These are phyloP conservation scores for Kalaharituber pfeilii DNA, from an alignment of 2,329 filamentous ascomycete species.

Conservation along the genomic window DNA sequence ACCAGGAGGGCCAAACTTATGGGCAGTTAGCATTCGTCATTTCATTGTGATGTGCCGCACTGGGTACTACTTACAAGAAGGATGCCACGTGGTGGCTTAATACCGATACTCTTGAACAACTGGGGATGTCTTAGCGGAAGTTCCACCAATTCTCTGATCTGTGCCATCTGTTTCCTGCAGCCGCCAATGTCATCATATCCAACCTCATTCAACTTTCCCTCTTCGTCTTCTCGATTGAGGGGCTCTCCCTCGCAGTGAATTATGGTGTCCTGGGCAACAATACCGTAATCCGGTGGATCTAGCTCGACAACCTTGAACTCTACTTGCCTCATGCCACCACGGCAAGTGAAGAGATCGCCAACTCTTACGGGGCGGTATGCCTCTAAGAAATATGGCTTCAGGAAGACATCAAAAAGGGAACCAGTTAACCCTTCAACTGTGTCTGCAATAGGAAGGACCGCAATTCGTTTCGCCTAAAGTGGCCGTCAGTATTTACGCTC, in stretches of 20 bases:
- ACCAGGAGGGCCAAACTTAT: conserved; percentile 70
- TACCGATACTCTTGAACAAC: conserved; percentile 99
- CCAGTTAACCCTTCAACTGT: conserved; percentile 95
- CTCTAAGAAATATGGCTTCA: conserved; percentile 98
- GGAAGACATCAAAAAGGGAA: conserved; percentile 96
- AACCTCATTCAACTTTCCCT: conserved; percentile 97
- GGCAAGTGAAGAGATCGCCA: conserved; percentile 92
- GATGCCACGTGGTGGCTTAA: conserved; percentile 97
- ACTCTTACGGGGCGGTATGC: conserved; percentile 94
- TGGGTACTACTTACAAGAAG: conserved; percentile 44
- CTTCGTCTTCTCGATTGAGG: conserved; percentile 95
- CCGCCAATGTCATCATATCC: conserved; percentile 99
- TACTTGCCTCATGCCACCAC: conserved; percentile 96
- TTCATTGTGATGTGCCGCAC: background rate
- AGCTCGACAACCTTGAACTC: conserved; percentile 99
- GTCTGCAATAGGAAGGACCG: conserved; percentile 92
- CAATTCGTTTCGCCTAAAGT: conserved; percentile 84
- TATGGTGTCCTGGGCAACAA: conserved; percentile 94
- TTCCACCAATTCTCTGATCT: conserved; percentile 97
- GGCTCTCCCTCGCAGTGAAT: conserved; percentile 97
- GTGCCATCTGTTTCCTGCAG: conserved; percentile 98
- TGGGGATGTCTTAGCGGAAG: conserved; percentile 90
- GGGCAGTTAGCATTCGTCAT: conserved; percentile 3
- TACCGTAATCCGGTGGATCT: conserved; percentile 94
- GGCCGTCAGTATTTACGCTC: background rate